phyloP scores from a whole-genome alignment of 306 rosid genomes.

The Potentilla sterilis region DNA sequence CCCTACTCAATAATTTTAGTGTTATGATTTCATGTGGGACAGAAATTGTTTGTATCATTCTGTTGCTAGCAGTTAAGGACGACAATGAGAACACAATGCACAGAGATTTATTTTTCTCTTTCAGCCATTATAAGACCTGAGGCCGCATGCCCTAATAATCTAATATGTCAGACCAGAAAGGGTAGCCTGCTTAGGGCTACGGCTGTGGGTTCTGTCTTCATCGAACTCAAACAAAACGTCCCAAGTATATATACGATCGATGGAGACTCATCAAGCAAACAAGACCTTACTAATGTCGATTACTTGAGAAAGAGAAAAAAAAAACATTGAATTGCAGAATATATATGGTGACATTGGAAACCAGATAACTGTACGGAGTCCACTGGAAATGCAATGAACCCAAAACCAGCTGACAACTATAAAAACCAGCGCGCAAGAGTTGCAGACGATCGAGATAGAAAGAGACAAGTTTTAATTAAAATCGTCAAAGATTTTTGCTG shows the following conservation, averaged over 20 bases:
- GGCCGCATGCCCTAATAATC: not conserved
- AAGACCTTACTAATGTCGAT: not conserved
- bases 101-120: not conserved
- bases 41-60: not conserved
- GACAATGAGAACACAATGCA: not conserved
- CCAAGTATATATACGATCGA: not conserved
- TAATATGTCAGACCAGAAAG: not conserved
- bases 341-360: not conserved
- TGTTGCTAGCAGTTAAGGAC: not conserved
- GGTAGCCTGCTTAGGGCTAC: not conserved
- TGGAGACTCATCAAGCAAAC: not conserved
- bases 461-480: not conserved
- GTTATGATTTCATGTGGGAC: not conserved
- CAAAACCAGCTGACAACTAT: not conserved
- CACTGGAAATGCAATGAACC: constrained; percentile 7
- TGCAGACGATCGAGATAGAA: not conserved
- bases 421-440: not conserved
- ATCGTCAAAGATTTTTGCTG: not conserved
- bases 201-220: not conserved
- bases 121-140: not conserved
- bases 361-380: not conserved
- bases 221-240: not conserved
- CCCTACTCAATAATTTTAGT: not conserved
- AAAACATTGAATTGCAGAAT: not conserved
- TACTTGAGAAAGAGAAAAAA: not conserved